Evolutionary conservation across 2,329 filamentous ascomycete genomes (phyloP), one percentile per base, ranked within the genome.

Genomic region (Aspergillus thermomutatus): DNA sequence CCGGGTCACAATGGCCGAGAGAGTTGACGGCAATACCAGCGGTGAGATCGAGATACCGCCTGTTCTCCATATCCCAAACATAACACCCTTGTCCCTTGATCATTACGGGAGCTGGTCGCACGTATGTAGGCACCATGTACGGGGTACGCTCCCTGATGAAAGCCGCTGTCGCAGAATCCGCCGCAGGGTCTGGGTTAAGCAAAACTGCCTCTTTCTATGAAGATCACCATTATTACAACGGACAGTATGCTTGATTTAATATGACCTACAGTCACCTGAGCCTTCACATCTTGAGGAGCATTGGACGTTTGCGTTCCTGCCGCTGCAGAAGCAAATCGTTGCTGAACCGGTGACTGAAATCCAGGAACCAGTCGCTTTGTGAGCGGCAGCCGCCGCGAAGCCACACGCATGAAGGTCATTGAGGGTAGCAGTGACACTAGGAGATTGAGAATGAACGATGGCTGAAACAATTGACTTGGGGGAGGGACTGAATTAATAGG

Each of bases 81-180:
- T 92, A 92, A 59, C 88, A 92, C 2, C 94, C 94, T 71, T 91
- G 80, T 61, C 92, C 94, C 72, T 87, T 90, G 57, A 92, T 86
- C 74, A 99, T 97, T 70, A 97, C 90, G 2, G 92, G 91, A 47
- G 89, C 83, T 50, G 94, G 93, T 26, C 94, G 90, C 52, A 91
- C 87, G 76, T 99, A 99, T 53, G 94, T 99, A 2, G 92, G 88
- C 27, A 99, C 90, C 93, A 99, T 97, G 77, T 87, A 97, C 3
- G 90, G 89, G 31, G 87, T 83, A 67, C 92, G 87, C 59, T 90
- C 85, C 64, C 85, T 82, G 62, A 96, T 85, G 58, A 96, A 83
- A 28, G 86, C 82, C 34, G 86, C 84, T 62, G 90, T 95, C 66
- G 85, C 79, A 0, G 91, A 94, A 74, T 91, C 88, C 49, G 83